Evolutionary conservation across 1,284 basidiomycete genomes (phyloP).

Genomic region (Trametes versicolor): DNA sequence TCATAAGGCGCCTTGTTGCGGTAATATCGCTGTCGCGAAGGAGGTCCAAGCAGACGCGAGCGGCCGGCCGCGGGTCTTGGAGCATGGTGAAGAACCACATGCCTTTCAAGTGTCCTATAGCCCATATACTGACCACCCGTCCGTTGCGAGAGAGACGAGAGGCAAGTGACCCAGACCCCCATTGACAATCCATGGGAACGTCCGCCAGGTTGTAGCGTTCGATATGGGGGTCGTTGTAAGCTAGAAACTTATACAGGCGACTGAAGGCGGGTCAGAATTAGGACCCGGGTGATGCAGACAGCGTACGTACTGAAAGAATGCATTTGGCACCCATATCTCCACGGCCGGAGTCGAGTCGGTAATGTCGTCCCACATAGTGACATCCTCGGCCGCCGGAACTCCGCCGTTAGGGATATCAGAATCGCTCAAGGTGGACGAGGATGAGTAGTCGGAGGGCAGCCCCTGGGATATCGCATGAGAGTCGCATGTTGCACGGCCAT

Average conservation of each 20-base stretch:
- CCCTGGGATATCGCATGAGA: too few species aligned
- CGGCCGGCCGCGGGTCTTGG: not conserved
- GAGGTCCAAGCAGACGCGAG: not conserved
- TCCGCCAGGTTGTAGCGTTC: not conserved
- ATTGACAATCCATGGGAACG: not conserved
- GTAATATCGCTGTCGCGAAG: not conserved
- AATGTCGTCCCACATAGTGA: not conserved
- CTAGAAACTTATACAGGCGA: not conserved
- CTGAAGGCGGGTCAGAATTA: not conserved
- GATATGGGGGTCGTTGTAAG: not conserved
- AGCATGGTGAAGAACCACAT: not conserved
- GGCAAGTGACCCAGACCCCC: not conserved
- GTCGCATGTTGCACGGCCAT: too few species aligned
- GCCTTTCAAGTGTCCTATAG: not conserved
- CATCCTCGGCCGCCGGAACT: not conserved
- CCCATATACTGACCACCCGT: not conserved
- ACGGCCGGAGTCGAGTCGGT: not conserved
- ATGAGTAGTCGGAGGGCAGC: not conserved
- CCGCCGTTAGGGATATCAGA: not conserved
- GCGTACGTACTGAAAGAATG: not conserved
- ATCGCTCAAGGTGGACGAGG: not conserved
- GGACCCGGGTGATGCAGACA: not conserved
- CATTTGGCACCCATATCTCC: not conserved
- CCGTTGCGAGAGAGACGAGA: not conserved
- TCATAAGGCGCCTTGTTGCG: not conserved